Percentiles rank a stretch among this genome's conserved stretches.
phyloP scores from a whole-genome alignment of 2,329 filamentous ascomycete species.

The Nothopassalora personata region DNA sequence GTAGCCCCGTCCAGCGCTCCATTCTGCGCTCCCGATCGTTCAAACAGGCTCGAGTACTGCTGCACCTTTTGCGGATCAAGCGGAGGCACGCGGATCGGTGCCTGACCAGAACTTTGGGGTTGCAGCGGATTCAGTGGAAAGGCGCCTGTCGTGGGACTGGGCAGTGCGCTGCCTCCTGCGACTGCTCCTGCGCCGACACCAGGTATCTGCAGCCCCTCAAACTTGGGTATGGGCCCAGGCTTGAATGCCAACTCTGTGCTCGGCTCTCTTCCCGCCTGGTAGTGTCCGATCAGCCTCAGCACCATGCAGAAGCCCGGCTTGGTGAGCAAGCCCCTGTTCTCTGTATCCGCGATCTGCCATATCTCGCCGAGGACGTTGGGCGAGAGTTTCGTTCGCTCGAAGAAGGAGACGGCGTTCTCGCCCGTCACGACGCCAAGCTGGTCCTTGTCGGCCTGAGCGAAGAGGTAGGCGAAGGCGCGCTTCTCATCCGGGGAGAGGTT shows the following conservation, averaged over 20 bases:
- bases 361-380: conserved; percentile 89
- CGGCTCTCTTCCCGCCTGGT: conserved; percentile 79
- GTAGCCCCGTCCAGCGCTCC: conserved; percentile 66
- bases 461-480: conserved; percentile 85
- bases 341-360: conserved; percentile 97
- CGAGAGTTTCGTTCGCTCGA: conserved; percentile 88
- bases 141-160: conserved; percentile 21
- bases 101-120: conserved; percentile 36
- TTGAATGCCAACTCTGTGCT: conserved; percentile 75
- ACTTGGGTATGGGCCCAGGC: conserved; percentile 83
- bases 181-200: conserved; percentile 11
- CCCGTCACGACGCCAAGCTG: conserved; percentile 90
- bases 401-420: conserved; percentile 94
- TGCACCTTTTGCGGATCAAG: conserved; percentile 81
- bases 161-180: conserved; percentile 10
- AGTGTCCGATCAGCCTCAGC: conserved; percentile 88
- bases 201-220: conserved; percentile 66
- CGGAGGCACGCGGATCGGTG: conserved; percentile 79
- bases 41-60: conserved; percentile 86
- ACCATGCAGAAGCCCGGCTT: conserved; percentile 91
- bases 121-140: conserved; percentile 27
- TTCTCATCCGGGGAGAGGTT: conserved; percentile 91
- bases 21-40: conserved; percentile 74
- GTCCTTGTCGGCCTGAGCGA: conserved; percentile 87
- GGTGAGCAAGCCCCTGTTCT: conserved; percentile 91